These are phyloP conservation scores for Pinus tabuliformis DNA, from an alignment of 75 land plant genomes.

Conservation along the genomic window DNA sequence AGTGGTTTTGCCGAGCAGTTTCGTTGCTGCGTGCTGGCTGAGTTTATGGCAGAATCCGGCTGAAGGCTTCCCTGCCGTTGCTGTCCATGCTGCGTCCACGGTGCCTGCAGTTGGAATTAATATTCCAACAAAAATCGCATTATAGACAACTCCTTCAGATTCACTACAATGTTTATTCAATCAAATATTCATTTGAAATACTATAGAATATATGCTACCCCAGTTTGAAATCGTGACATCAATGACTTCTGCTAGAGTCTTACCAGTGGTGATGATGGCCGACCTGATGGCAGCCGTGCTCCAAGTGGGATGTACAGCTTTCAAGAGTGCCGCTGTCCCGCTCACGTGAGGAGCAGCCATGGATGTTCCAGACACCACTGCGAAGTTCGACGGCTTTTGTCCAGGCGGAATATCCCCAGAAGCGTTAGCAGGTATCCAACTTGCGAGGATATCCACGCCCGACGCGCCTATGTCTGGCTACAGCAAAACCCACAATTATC, in stretches of 20 bases:
- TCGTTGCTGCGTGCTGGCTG: too few relatives aligned
- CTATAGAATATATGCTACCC: too few relatives aligned
- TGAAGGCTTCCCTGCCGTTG: too few relatives aligned
- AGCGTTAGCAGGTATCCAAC: slow-evolving; percentile 39
- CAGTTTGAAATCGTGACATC: too few relatives aligned
- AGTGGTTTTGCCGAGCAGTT: too few relatives aligned
- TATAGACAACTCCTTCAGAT: too few relatives aligned
- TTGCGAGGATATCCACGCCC: slow-evolving; percentile 74
- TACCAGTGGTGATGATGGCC: slow-evolving; percentile 81
- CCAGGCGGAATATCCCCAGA: slow-evolving; percentile 22
- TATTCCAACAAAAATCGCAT: too few relatives aligned
- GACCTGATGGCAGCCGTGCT: slow-evolving; percentile 71
- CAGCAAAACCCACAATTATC: not conserved
- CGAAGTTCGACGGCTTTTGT: slow-evolving; percentile 35
- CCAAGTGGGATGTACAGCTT: slow-evolving; percentile 57
- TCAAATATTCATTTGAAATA: too few relatives aligned
- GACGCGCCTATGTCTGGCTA: slow-evolving; percentile 88
- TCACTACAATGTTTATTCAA: too few relatives aligned
- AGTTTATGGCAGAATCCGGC: too few relatives aligned
- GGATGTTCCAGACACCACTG: slow-evolving; percentile 73
- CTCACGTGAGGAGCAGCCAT: slow-evolving; percentile 88
- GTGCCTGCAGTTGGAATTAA: too few relatives aligned
- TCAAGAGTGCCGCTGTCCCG: slow-evolving; percentile 68
- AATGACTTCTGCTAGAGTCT: not conserved
- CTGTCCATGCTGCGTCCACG: too few relatives aligned